Conservation (phyloP, 257 asterid species). For the Schizonepeta tenuifolia region DNA sequence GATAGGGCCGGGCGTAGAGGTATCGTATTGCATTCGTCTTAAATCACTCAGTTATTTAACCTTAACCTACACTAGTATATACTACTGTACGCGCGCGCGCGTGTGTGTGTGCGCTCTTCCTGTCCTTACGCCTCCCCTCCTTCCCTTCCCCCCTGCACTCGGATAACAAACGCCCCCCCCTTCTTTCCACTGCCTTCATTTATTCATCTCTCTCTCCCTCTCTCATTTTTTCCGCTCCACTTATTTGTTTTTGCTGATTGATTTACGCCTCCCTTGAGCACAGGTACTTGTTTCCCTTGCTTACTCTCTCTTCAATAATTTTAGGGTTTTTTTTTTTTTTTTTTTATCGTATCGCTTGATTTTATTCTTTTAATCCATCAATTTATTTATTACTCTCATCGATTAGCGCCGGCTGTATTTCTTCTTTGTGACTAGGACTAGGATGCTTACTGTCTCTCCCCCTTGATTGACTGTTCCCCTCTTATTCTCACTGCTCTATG, state of each 20-base stretch:
- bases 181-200: constrained; percentile 29
- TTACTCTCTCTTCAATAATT: constrained; percentile 17
- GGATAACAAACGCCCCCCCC: constrained; percentile 38
- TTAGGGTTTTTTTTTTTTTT: constrained; percentile 32
- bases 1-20: not conserved
- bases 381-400: not conserved
- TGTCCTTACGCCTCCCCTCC: constrained; percentile 10
- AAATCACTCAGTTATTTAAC: too few relatives aligned
- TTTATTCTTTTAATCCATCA: not conserved
- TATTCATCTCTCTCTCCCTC: not conserved
- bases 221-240: not conserved
- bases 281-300: constrained; percentile 39
- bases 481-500: not conserved
- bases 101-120: not conserved
- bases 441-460: constrained; percentile 9
- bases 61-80: constrained; percentile 18
- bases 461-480: not conserved
- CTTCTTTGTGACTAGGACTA: not conserved
- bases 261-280: constrained; percentile 29
- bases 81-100: not conserved
- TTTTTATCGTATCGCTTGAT: not conserved
- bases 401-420: constrained; percentile 15
- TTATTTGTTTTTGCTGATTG: constrained; percentile 25
- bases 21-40: not conserved
- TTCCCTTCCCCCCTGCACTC: constrained; percentile 19